Evolutionary conservation across 2,329 filamentous ascomycete species (phyloP).

Genomic region (Dactylella cylindrospora): DNA sequence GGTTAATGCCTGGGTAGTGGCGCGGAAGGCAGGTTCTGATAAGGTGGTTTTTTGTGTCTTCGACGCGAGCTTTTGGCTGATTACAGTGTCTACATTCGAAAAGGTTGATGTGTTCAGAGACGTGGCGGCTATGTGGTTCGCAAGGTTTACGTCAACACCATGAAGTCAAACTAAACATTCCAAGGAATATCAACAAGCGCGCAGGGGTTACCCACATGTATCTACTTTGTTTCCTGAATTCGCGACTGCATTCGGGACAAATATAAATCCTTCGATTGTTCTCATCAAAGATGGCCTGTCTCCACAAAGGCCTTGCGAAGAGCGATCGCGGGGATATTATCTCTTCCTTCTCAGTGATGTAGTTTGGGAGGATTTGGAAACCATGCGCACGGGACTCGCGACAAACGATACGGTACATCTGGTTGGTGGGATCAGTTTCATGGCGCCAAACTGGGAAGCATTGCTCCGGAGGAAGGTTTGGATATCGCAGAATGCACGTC

Average conservation of each 20-base stretch:
- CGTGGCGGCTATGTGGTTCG: slow-evolving; percentile 15
- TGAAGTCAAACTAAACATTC: neutral
- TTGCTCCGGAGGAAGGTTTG: slow-evolving; percentile 30
- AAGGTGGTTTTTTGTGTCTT: slow-evolving; percentile 38
- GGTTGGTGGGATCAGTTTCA: slow-evolving; percentile 1
- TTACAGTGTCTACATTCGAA: slow-evolving; percentile 34
- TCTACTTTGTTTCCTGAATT: slow-evolving; percentile 35
- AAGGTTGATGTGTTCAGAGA: slow-evolving; percentile 39
- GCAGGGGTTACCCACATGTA: slow-evolving; percentile 23
- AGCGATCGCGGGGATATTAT: slow-evolving; percentile 32
- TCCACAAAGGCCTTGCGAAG: slow-evolving; percentile 22
- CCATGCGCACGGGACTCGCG: slow-evolving; percentile 29
- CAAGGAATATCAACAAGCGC: neutral
- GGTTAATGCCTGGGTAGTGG: slow-evolving; percentile 26
- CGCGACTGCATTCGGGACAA: slow-evolving; percentile 30
- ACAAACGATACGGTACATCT: slow-evolving; percentile 38
- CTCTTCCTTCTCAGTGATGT: slow-evolving; percentile 36
- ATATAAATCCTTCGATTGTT: slow-evolving; percentile 26
- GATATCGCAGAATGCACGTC: slow-evolving; percentile 22
- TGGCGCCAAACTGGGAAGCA: slow-evolving; percentile 18
- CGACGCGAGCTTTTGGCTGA: slow-evolving; percentile 26
- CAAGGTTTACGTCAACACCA: neutral
- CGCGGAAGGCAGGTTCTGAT: slow-evolving; percentile 32
- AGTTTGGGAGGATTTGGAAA: slow-evolving; percentile 6
- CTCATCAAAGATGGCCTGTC: slow-evolving; percentile 10